Evolutionary conservation across 2,329 filamentous ascomycete species (phyloP).

Genomic region (Juglanconis juglandina): DNA sequence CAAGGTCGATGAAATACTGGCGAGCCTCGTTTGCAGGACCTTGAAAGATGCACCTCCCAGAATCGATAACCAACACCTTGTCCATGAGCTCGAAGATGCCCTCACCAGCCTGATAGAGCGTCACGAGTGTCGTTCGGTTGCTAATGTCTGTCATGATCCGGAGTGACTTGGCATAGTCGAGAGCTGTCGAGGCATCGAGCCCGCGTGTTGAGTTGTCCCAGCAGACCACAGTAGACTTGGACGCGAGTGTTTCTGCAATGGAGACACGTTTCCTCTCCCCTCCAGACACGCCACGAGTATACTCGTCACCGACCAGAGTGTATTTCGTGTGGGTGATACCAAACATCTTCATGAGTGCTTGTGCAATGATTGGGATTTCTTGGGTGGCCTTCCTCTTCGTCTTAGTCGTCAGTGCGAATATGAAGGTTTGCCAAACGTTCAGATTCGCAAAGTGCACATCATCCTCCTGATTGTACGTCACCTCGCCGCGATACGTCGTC

Average conservation of each 20-base stretch:
- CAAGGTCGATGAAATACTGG: conserved; percentile 63
- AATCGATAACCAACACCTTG: conserved; percentile 65
- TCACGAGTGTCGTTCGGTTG: conserved; percentile 56
- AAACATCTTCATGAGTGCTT: conserved; percentile 63
- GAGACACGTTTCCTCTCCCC: conserved; percentile 72
- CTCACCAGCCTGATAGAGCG: conserved; percentile 63
- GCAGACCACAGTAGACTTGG: conserved; percentile 59
- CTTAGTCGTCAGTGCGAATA: conserved; percentile 63
- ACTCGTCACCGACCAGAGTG: conserved; percentile 67
- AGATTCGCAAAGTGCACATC: conserved; percentile 63
- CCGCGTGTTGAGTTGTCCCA: conserved; percentile 71
- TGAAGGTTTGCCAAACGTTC: conserved; percentile 63
- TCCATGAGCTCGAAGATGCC: conserved; percentile 62
- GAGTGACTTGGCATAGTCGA: conserved; percentile 63
- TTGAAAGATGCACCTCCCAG: conserved; percentile 66
- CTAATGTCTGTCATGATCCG: conserved; percentile 65
- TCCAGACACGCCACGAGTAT: conserved; percentile 58
- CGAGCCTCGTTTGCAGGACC: conserved; percentile 60
- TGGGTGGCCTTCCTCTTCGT: conserved; percentile 62
- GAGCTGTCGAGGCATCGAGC: conserved; percentile 61
- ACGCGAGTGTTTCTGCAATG: conserved; percentile 67
- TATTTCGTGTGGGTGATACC: conserved; percentile 65
- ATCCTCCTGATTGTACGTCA: conserved; percentile 60
- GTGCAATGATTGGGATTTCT: conserved; percentile 53
- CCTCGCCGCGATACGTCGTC: conserved; percentile 55